Conservation (phyloP, 208 protist genomes). For the Zelonia costaricensis region DNA sequence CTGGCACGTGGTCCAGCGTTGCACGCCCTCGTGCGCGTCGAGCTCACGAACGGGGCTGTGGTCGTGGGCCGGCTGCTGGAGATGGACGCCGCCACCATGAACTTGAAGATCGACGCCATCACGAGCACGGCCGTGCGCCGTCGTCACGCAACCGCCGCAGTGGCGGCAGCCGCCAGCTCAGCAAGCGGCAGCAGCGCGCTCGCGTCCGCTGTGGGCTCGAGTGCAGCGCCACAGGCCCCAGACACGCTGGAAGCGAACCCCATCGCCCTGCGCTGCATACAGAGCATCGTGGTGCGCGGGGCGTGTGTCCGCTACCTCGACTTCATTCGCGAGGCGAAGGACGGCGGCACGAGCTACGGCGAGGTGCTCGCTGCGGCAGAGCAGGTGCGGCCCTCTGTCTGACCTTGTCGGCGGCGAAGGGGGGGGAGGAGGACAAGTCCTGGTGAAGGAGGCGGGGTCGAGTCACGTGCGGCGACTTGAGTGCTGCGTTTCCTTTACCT, state of each 20-base stretch:
- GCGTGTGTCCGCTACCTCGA: slow-evolving; percentile 66
- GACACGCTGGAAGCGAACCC: slow-evolving; percentile 40
- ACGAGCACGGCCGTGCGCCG: slow-evolving; percentile 53
- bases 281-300: slow-evolving; percentile 67
- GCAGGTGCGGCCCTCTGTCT: slow-evolving; percentile 27
- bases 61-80: slow-evolving; percentile 66
- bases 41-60: slow-evolving; percentile 72
- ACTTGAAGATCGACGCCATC: slow-evolving; percentile 75
- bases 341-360: slow-evolving; percentile 44
- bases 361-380: slow-evolving; percentile 40
- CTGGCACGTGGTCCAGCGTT: slow-evolving; percentile 48
- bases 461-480: too few species aligned
- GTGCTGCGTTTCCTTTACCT: too few species aligned
- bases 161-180: neutral
- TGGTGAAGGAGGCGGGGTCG: too few species aligned
- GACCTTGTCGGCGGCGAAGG: neutral
- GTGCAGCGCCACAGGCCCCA: neutral
- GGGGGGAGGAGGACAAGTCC: too few species aligned
- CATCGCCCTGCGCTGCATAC: slow-evolving; percentile 53
- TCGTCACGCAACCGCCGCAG: neutral
- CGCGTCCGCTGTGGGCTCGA: neutral
- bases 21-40: slow-evolving; percentile 61
- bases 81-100: slow-evolving; percentile 77
- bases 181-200: slow-evolving; percentile 5
- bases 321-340: slow-evolving; percentile 55